A percentile compares a stretch with the other conserved stretches of the same genome.
phyloP scores from a whole-genome alignment of 1,139 yeast species.

The Kazachstania sp. region DNA sequence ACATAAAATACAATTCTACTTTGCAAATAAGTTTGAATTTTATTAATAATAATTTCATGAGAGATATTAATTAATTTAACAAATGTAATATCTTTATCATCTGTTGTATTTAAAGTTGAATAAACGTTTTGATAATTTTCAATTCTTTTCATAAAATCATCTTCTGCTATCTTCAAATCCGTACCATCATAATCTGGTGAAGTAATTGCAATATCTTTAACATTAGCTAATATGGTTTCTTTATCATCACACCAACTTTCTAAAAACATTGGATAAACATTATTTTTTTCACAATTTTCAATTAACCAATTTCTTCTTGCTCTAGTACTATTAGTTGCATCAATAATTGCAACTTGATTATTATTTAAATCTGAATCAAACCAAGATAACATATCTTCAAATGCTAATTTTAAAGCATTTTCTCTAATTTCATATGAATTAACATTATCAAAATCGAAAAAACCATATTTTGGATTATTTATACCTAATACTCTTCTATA shows the following conservation, averaged over 20 bases:
- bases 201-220: constrained; percentile 75
- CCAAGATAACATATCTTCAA: constrained; percentile 84
- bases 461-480: constrained; percentile 61
- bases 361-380: constrained; percentile 34
- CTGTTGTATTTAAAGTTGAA: constrained; percentile 53
- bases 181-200: constrained; percentile 78
- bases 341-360: constrained; percentile 67
- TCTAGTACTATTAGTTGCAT: constrained; percentile 75
- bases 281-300: constrained; percentile 52
- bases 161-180: constrained; percentile 63
- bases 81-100: constrained; percentile 65
- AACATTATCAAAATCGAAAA: constrained; percentile 60
- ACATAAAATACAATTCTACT: constrained; percentile 90
- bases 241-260: constrained; percentile 88
- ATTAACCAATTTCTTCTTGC: constrained; percentile 61
- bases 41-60: constrained; percentile 77
- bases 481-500: constrained; percentile 56
- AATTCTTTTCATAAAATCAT: constrained; percentile 68
- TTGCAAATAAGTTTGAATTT: constrained; percentile 81
- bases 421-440: constrained; percentile 56
- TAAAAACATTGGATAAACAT: constrained; percentile 80
- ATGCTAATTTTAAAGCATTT: constrained; percentile 65
- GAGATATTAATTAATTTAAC: constrained; percentile 82
- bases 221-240: constrained; percentile 67
- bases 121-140: constrained; percentile 63